phyloP scores from a whole-genome alignment of 2,329 filamentous ascomycete species.

The Cladosporium sp. region DNA sequence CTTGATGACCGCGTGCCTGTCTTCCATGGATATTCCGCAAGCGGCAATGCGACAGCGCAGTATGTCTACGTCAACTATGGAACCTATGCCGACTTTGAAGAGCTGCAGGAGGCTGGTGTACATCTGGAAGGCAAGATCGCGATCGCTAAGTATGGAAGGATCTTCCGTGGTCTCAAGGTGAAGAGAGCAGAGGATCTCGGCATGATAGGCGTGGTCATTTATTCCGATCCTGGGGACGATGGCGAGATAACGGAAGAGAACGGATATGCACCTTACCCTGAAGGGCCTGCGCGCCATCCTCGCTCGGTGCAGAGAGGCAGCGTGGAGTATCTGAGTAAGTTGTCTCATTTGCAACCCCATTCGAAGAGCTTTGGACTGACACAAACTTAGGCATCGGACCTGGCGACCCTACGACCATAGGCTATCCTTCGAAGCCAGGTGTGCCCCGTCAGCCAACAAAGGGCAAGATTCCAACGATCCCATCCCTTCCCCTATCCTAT shows the following conservation, averaged over 20 bases:
- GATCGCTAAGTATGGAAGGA: constrained; percentile 75
- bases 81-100: constrained; percentile 78
- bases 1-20: constrained; percentile 71
- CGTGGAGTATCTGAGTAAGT: constrained; percentile 55
- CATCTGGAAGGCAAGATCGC: constrained; percentile 80
- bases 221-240: constrained; percentile 86
- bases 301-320: constrained; percentile 88
- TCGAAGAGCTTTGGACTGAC: neutral
- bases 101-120: constrained; percentile 69
- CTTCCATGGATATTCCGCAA: constrained; percentile 93
- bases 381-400: constrained; percentile 49
- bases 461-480: constrained; percentile 71
- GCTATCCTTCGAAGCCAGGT: constrained; percentile 90
- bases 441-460: constrained; percentile 68
- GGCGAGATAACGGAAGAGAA: constrained; percentile 75
- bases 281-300: constrained; percentile 81
- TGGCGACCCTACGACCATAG: constrained; percentile 83
- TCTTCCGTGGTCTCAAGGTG: constrained; percentile 87
- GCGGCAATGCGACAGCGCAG: constrained; percentile 80
- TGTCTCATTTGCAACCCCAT: neutral
- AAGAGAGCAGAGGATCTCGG: constrained; percentile 88
- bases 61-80: constrained; percentile 92
- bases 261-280: constrained; percentile 72
- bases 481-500: constrained; percentile 88
- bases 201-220: constrained; percentile 80